These are phyloP conservation scores for Penicillium bialowiezense DNA, from an alignment of 495 filamentous ascomycete species.

Conservation along the genomic window DNA sequence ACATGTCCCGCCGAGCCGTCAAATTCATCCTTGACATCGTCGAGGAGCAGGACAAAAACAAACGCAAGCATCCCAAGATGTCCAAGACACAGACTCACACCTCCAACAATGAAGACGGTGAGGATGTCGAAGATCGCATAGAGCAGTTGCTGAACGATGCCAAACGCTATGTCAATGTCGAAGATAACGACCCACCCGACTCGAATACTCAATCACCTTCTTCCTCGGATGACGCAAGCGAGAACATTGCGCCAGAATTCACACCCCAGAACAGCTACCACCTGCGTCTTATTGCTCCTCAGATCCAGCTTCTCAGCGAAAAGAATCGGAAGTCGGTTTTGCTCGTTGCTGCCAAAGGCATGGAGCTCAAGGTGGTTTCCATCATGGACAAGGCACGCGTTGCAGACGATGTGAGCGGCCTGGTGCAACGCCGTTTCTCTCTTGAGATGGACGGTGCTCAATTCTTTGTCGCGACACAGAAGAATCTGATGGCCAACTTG, in stretches of 20 bases:
- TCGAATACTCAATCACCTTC: slow-evolving; percentile 23
- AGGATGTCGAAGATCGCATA: slow-evolving; percentile 79
- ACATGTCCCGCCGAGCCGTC: slow-evolving; percentile 90
- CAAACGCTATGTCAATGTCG: slow-evolving; percentile 75
- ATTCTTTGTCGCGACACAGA: slow-evolving; percentile 93
- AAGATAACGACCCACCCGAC: slow-evolving; percentile 50
- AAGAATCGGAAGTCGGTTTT: slow-evolving; percentile 93
- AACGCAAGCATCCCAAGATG: slow-evolving; percentile 43
- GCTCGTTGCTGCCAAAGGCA: slow-evolving; percentile 89
- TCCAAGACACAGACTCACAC: slow-evolving; percentile 24
- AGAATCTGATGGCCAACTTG: slow-evolving; percentile 77
- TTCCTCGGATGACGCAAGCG: slow-evolving; percentile 56
- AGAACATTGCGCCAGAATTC: slow-evolving; percentile 84
- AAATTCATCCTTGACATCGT: slow-evolving; percentile 98
- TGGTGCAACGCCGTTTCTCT: slow-evolving; percentile 91
- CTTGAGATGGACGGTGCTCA: slow-evolving; percentile 95
- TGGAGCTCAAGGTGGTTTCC: slow-evolving; percentile 94
- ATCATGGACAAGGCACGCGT: slow-evolving; percentile 96
- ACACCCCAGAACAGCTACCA: slow-evolving; percentile 93
- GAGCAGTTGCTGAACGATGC: slow-evolving; percentile 82
- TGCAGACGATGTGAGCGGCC: slow-evolving; percentile 85
- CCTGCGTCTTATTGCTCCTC: slow-evolving; percentile 89
- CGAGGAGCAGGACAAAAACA: slow-evolving; percentile 77
- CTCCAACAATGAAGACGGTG: slow-evolving; percentile 55
- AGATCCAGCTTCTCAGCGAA: slow-evolving; percentile 96